phyloP scores from a whole-genome alignment of 148 eudicot species.

The Chenopodium berlandieri region DNA sequence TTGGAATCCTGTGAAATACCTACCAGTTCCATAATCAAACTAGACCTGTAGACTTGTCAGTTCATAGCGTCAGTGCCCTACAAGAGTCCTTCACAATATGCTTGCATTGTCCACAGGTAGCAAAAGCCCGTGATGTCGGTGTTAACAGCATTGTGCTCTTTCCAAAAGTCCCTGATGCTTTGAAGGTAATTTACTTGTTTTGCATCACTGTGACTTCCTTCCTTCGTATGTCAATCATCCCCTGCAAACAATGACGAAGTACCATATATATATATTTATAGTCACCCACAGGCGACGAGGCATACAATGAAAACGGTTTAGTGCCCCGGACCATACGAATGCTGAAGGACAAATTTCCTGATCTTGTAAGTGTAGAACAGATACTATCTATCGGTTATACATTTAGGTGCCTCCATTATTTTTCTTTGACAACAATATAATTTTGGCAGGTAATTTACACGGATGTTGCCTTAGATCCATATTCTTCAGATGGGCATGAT shows the following conservation, averaged over 20 bases:
- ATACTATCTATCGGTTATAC: neutral
- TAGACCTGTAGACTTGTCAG: neutral
- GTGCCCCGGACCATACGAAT: conserved; percentile 86
- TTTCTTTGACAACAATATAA: conserved; percentile 10
- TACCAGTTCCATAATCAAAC: neutral
- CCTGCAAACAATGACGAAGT: neutral
- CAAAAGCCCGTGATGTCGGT: conserved; percentile 92
- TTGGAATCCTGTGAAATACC: too few relatives aligned
- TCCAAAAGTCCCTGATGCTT: conserved; percentile 97
- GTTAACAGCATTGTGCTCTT: conserved; percentile 87
- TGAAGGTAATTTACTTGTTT: conserved; percentile 53
- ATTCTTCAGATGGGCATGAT: conserved; percentile 97
- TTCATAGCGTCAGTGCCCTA: neutral
- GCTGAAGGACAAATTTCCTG: conserved; percentile 93
- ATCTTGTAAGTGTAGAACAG: conserved; percentile 64
- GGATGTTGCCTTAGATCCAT: conserved; percentile 97
- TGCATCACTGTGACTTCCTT: neutral
- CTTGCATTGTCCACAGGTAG: conserved; percentile 48
- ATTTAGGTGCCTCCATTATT: neutral
- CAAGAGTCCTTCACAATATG: neutral
- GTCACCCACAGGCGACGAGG: conserved; percentile 92
- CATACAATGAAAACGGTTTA: conserved; percentile 87
- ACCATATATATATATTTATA: conserved; percentile 15
- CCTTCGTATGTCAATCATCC: neutral
- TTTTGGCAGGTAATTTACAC: conserved; percentile 71